A percentile compares a stretch with the other conserved stretches of the same genome.
phyloP scores from a whole-genome alignment of 129 eudicot species.

The Arctium minus region DNA sequence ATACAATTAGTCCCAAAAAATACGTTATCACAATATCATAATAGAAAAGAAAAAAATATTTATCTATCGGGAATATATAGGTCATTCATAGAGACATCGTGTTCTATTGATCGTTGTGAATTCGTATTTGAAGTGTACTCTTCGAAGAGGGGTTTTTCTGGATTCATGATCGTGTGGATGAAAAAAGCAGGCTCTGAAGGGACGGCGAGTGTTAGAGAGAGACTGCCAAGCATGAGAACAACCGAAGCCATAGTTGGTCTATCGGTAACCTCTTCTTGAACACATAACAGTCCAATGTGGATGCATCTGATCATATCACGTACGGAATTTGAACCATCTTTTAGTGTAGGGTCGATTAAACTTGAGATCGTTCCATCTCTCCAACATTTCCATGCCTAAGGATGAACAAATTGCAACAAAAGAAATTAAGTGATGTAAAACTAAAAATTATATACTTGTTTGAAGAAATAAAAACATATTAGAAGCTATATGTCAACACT shows the following conservation, averaged over 20 bases:
- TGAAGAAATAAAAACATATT: background rate
- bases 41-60: background rate
- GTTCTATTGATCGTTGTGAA: background rate
- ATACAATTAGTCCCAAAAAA: background rate
- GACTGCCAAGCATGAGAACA: constrained; percentile 45
- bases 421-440: background rate
- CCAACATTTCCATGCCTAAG: constrained; percentile 57
- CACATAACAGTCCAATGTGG: constrained; percentile 51
- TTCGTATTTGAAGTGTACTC: background rate
- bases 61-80: background rate
- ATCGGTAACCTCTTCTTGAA: constrained; percentile 38
- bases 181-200: constrained; percentile 45
- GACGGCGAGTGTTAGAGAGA: constrained; percentile 31
- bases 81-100: background rate
- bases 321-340: constrained; percentile 3
- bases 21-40: background rate
- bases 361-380: constrained; percentile 21
- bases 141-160: background rate
- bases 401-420: background rate
- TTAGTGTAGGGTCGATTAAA: constrained; percentile 34
- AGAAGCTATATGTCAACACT: constrained; percentile 5
- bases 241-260: constrained; percentile 57
- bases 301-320: constrained; percentile 41
- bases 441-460: background rate
- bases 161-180: background rate